Percentiles rank a stretch among this genome's conserved stretches.
Evolutionary conservation across 306 rosid genomes (phyloP).

Genomic region (Prosopis cineraria): DNA sequence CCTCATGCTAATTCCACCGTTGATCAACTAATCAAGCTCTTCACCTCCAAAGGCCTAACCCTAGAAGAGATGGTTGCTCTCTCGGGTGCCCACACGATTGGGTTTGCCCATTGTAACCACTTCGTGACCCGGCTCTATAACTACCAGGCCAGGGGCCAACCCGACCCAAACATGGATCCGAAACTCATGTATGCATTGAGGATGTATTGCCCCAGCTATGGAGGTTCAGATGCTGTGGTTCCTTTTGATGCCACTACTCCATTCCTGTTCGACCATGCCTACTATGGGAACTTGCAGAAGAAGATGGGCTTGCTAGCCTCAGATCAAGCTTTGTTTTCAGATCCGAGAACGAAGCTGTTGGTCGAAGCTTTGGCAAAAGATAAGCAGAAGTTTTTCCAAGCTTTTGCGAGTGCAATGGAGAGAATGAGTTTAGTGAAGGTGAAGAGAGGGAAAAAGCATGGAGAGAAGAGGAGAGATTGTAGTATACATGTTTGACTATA

Average conservation of each 20-base stretch:
- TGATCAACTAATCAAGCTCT: constrained; percentile 77
- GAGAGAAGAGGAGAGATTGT: constrained; percentile 75
- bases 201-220: constrained; percentile 75
- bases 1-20: constrained; percentile 79
- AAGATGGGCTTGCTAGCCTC: constrained; percentile 77
- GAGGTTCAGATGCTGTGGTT: constrained; percentile 70
- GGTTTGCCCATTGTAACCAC: constrained; percentile 77
- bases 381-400: constrained; percentile 71
- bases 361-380: constrained; percentile 69
- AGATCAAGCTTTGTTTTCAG: constrained; percentile 73
- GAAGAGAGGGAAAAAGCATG: constrained; percentile 67
- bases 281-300: constrained; percentile 65
- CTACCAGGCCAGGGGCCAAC: constrained; percentile 51
- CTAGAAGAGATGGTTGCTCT: constrained; percentile 77
- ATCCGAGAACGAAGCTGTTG: constrained; percentile 58
- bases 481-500: constrained; percentile 42
- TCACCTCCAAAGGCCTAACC: constrained; percentile 68
- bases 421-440: constrained; percentile 76
- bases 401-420: constrained; percentile 78
- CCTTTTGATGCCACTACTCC: constrained; percentile 93
- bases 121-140: constrained; percentile 68
- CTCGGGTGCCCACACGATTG: constrained; percentile 90
- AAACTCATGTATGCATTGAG: constrained; percentile 58
- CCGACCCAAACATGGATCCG: constrained; percentile 74
- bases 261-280: constrained; percentile 79